Percentiles rank a stretch among this genome's conserved stretches.
These are phyloP conservation scores for Luffa acutangula DNA, from an alignment of 306 rosid genomes.

Conservation along the genomic window DNA sequence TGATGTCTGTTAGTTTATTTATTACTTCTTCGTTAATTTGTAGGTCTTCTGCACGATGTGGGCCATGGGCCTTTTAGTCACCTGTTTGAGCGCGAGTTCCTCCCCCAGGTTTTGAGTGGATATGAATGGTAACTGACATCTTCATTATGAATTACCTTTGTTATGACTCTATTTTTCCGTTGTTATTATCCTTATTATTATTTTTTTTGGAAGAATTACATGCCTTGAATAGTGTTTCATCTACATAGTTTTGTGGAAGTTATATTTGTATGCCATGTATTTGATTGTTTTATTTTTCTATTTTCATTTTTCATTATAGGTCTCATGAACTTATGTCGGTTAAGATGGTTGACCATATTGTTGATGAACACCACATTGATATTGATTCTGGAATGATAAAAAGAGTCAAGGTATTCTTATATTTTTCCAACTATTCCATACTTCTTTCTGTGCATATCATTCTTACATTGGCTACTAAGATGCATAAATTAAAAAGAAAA, in stretches of 20 bases:
- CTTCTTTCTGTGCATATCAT: background rate
- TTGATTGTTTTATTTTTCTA: background rate
- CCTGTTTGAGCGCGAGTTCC: conserved; percentile 81
- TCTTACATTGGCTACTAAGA: conserved; percentile 1
- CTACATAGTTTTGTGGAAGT: background rate
- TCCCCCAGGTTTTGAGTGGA: conserved; percentile 51
- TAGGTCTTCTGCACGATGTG: conserved; percentile 93
- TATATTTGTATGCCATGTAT: background rate
- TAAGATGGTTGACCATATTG: conserved; percentile 67
- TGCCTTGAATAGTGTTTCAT: background rate
- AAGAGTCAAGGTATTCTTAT: conserved; percentile 51
- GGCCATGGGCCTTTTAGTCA: conserved; percentile 99
- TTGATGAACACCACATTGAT: conserved; percentile 70
- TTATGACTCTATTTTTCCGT: background rate
- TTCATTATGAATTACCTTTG: background rate
- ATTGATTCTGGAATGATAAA: conserved; percentile 53
- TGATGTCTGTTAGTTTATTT: background rate
- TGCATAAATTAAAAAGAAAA: background rate
- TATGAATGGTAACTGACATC: conserved; percentile 42
- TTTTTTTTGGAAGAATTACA: background rate
- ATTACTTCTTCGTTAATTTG: conserved; percentile 3
- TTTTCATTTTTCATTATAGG: conserved; percentile 32
- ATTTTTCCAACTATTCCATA: conserved; percentile 9
- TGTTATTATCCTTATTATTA: background rate
- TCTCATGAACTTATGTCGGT: conserved; percentile 89